Evolutionary conservation across 2,329 filamentous ascomycete species (phyloP).

Genomic region (Beauveria sp.): DNA sequence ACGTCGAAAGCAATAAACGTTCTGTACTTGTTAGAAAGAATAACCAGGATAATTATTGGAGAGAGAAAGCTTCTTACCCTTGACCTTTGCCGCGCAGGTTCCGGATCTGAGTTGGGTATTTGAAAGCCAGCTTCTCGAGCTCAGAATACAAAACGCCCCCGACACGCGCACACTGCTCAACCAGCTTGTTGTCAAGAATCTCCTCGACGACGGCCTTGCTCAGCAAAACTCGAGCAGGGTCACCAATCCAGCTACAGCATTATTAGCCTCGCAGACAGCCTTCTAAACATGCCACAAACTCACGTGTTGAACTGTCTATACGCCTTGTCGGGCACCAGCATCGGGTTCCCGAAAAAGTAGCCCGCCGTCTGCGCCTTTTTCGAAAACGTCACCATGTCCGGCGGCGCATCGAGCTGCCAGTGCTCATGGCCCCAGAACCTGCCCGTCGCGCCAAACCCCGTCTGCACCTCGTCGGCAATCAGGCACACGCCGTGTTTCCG

Average conservation of each 20-base stretch:
- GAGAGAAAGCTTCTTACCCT: background rate
- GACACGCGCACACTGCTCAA: slow-evolving; percentile 55
- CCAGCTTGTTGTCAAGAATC: slow-evolving; percentile 60
- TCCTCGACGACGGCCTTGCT: slow-evolving; percentile 73
- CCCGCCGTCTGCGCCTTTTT: slow-evolving; percentile 83
- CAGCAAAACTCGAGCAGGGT: slow-evolving; percentile 67
- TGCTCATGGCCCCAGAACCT: slow-evolving; percentile 86
- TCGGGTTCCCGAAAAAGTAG: slow-evolving; percentile 73
- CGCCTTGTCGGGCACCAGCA: slow-evolving; percentile 68
- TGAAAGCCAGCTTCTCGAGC: slow-evolving; percentile 52
- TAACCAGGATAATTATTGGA: too few species aligned
- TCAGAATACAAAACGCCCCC: slow-evolving; percentile 62
- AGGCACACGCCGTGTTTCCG: slow-evolving; percentile 61
- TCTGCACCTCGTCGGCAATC: slow-evolving; percentile 82
- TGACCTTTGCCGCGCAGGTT: slow-evolving; percentile 67
- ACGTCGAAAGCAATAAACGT: slow-evolving; percentile 79
- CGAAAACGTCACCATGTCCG: slow-evolving; percentile 82
- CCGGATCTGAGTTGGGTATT: slow-evolving; percentile 61
- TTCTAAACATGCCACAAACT: background rate
- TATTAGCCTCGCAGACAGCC: too few species aligned
- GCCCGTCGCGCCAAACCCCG: slow-evolving; percentile 75
- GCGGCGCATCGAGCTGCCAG: slow-evolving; percentile 64
- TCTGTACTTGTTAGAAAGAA: slow-evolving; percentile 12
- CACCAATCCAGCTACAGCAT: slow-evolving; percentile 55
- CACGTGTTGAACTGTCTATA: slow-evolving; percentile 77